phyloP scores from a whole-genome alignment of 2,329 filamentous ascomycete genomes.

The Xylaria hypoxylon region DNA sequence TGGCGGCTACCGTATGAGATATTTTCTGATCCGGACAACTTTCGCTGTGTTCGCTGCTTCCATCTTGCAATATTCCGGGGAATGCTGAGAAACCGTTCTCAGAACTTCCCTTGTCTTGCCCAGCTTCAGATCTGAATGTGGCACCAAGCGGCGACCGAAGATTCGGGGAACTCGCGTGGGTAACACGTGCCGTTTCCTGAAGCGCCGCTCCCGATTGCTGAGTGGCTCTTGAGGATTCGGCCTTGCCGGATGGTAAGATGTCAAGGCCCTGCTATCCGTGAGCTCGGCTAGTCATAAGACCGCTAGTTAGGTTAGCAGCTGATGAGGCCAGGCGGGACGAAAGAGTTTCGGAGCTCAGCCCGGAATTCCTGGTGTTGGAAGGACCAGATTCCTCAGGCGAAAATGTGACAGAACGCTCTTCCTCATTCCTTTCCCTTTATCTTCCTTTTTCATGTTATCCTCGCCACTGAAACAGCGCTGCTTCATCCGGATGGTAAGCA shows the following conservation, averaged over 20 bases:
- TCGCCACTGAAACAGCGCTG: neutral
- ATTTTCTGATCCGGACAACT: constrained; percentile 39
- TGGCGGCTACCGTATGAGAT: constrained; percentile 13
- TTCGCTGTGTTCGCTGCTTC: constrained; percentile 27
- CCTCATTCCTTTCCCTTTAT: constrained; percentile 30
- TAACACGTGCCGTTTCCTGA: constrained; percentile 40
- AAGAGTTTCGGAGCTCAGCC: constrained; percentile 22
- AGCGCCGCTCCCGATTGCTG: constrained; percentile 16
- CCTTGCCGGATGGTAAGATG: constrained; percentile 40
- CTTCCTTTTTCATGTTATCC: constrained; percentile 10
- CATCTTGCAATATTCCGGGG: constrained; percentile 44
- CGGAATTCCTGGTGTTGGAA: constrained; percentile 13
- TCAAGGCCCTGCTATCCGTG: constrained; percentile 25
- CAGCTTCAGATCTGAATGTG: constrained; percentile 48
- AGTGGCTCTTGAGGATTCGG: constrained; percentile 37
- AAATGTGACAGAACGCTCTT: neutral
- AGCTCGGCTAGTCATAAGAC: constrained; percentile 30
- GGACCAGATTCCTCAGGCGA: constrained; percentile 9
- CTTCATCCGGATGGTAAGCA: constrained; percentile 4
- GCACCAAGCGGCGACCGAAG: constrained; percentile 21
- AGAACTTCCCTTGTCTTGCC: constrained; percentile 46
- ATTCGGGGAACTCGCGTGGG: constrained; percentile 7
- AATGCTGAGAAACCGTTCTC: constrained; percentile 54
- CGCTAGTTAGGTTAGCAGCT: constrained; percentile 38
- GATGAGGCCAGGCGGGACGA: constrained; percentile 42